Base-by-base conservation (phyloP, 106 monocot species). In the Acanthochlamys bracteata region DNA sequence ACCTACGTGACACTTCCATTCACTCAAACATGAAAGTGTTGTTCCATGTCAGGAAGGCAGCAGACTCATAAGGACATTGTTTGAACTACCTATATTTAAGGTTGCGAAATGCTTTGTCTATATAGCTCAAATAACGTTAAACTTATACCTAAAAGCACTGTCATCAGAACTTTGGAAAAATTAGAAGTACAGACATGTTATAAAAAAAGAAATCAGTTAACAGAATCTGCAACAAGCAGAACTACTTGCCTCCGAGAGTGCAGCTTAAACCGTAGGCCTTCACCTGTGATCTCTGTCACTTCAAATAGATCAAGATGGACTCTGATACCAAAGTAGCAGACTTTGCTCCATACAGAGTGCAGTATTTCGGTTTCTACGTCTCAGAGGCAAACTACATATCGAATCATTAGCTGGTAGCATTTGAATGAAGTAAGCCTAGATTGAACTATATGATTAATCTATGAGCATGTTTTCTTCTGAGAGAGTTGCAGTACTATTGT, bases 241-340 rank as follows among this genome's bases (percentile, higher is more conserved):
- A 49, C 6, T 60, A 64, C 64, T 64, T 64, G 64, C 64, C 64
- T 64, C 46, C 61, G 41, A 61, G 11, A 61, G 0, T 41, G 14
- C 39, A 40, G 43, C 64, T 24, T 64, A 64, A 45, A 46, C 25
- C 19, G 20, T 16, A 47, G 10, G 15, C 64, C 46, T 24, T 47
- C 64, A 41, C 23, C 46, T 41, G 22, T 64, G 46, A 64, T 47
- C 64, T 14, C 42, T 46, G 46, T 63, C 46, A 60, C 60, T 60
- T 60, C 42, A 33, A 33, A 53, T 53, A 53, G 15, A 53, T 24
- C 52, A 53, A 27, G 53, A 66, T 53, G 66, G 33, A 24, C 66
- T 64, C 64, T 47, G 41, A 22, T 24, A 19, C 40, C 25, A 24
- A 47, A 45, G 19, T 42, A 43, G 20, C 17, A 63, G 20, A 63